A percentile compares a stretch with the other conserved stretches of the same genome.
Conservation (phyloP, 257 asterid species). For the Solanum pinnatisectum region DNA sequence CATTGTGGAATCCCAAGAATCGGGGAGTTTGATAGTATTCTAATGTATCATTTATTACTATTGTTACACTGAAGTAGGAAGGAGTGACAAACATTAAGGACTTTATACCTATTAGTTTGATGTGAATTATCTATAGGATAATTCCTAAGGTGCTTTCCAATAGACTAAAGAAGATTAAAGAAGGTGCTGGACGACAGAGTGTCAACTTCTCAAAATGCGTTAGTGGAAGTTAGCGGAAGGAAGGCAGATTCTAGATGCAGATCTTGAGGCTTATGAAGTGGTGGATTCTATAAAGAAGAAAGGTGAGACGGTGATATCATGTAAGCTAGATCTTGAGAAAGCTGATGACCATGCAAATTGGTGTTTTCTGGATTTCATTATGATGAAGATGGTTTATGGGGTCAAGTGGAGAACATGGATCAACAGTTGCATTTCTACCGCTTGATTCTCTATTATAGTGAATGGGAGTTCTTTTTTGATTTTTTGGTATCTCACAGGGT, state of each 20-base stretch:
- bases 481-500: background rate
- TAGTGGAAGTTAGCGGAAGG: background rate
- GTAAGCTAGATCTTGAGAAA: background rate
- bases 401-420: background rate
- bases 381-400: background rate
- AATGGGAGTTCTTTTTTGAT: background rate
- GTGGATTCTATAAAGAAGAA: background rate
- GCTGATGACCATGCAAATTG: background rate
- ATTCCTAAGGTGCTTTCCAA: background rate
- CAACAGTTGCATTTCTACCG: background rate
- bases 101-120: background rate
- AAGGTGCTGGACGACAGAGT: background rate
- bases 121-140: background rate
- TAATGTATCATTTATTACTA: background rate
- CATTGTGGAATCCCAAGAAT: background rate
- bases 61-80: background rate
- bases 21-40: background rate
- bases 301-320: background rate
- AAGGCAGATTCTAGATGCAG: background rate
- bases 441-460: background rate
- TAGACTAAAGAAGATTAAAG: background rate
- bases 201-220: background rate
- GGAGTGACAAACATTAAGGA: background rate
- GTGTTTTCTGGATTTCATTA: background rate
- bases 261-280: background rate